Evolutionary conservation across 305 asterid species (phyloP).

Genomic region (Fraxinus baroniana): DNA sequence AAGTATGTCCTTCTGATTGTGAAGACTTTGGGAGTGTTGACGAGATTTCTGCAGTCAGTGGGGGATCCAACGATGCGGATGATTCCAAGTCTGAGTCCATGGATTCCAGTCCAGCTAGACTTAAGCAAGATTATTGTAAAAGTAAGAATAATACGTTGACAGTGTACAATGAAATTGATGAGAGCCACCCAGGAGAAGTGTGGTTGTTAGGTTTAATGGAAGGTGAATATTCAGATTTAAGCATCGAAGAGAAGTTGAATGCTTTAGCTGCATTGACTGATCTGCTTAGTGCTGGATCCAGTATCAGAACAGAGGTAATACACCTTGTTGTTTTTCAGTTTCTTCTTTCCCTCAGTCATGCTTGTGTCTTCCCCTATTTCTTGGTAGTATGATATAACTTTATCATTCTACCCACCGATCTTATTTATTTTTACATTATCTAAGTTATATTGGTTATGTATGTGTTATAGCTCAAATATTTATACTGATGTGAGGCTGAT

Average conservation of each 20-base stretch:
- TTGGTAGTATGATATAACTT: not conserved
- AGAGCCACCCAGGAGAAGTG: conserved; percentile 88
- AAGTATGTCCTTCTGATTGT: conserved; percentile 56
- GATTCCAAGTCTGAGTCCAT: conserved; percentile 55
- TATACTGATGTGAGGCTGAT: conserved; percentile 5
- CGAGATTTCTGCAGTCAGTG: conserved; percentile 63
- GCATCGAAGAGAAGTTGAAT: conserved; percentile 81
- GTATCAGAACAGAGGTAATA: conserved; percentile 77
- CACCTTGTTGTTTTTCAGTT: conserved; percentile 8
- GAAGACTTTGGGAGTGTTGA: conserved; percentile 71
- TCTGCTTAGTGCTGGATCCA: conserved; percentile 75
- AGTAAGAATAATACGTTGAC: conserved; percentile 28
- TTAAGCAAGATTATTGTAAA: conserved; percentile 30
- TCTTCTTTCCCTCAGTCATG: conserved; percentile 5
- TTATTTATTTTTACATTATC: not conserved
- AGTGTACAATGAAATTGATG: conserved; percentile 76
- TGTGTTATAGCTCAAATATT: not conserved
- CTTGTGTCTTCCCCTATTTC: not conserved
- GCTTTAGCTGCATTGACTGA: conserved; percentile 68
- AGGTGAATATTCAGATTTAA: conserved; percentile 90
- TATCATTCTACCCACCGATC: not conserved
- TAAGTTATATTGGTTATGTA: conserved; percentile 8
- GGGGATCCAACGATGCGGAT: conserved; percentile 43
- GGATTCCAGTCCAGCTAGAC: conserved; percentile 43
- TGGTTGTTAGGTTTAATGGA: conserved; percentile 93